phyloP scores from a whole-genome alignment of 768 basidiomycete species.

The Leccinum sublutescens region DNA sequence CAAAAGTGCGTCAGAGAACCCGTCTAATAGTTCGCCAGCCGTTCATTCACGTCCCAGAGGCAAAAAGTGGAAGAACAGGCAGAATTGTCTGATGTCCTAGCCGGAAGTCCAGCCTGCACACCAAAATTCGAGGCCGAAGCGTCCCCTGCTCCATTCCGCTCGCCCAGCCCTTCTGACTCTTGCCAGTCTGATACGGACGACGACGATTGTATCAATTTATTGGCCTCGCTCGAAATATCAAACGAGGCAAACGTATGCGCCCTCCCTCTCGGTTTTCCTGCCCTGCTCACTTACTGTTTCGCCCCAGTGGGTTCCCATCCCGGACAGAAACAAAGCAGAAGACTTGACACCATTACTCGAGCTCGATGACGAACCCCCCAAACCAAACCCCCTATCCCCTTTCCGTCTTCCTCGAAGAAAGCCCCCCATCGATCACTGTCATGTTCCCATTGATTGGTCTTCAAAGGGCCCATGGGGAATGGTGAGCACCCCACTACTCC shows the following conservation, averaged over 20 bases:
- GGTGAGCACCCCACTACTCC: slow-evolving; percentile 12
- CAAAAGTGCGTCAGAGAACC: slow-evolving; percentile 18
- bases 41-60: slow-evolving; percentile 14
- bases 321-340: slow-evolving; percentile 32
- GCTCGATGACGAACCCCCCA: neutral
- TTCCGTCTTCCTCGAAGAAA: slow-evolving; percentile 14
- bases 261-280: neutral
- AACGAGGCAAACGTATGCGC: slow-evolving; percentile 29
- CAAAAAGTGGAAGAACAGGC: slow-evolving; percentile 11
- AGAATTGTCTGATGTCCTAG: neutral
- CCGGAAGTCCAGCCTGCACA: neutral
- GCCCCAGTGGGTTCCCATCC: slow-evolving; percentile 26
- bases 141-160: slow-evolving; percentile 2
- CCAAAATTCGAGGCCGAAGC: slow-evolving; percentile 7
- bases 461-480: slow-evolving; percentile 20
- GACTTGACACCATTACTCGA: slow-evolving; percentile 24
- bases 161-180: neutral
- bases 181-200: slow-evolving; percentile 13
- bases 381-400: slow-evolving; percentile 3
- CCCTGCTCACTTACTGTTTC: slow-evolving; percentile 6
- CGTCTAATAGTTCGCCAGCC: neutral
- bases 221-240: slow-evolving; percentile 31
- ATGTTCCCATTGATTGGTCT: slow-evolving; percentile 19
- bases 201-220: slow-evolving; percentile 21
- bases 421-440: slow-evolving; percentile 19